Percentiles rank a stretch among this genome's conserved stretches.
phyloP scores from a whole-genome alignment of 116 monocot species.

The Posidonia oceanica region DNA sequence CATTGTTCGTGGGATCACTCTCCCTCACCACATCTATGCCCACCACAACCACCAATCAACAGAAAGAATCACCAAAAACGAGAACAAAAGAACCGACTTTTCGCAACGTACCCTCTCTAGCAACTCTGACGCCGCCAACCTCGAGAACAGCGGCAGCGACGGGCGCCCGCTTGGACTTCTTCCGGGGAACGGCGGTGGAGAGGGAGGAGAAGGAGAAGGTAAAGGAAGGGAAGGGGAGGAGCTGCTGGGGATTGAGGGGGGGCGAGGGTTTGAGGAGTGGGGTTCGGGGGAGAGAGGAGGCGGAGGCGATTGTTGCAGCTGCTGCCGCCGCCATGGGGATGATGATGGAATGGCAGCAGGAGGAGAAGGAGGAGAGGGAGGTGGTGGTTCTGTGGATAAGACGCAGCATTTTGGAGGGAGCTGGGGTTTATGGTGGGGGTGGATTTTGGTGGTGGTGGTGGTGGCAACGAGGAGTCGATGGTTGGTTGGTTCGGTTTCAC shows the following conservation, averaged over 20 bases:
- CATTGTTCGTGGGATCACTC: constrained; percentile 75
- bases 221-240: not conserved
- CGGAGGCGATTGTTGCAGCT: not conserved
- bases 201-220: not conserved
- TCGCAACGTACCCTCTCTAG: constrained; percentile 45
- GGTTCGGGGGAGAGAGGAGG: too few species aligned
- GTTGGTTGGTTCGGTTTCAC: not conserved
- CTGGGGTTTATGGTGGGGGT: not conserved
- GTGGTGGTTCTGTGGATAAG: not conserved
- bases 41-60: constrained; percentile 1
- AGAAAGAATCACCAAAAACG: not conserved
- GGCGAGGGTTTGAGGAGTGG: not conserved
- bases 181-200: not conserved
- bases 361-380: not conserved
- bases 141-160: constrained; percentile 43
- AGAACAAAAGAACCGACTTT: constrained; percentile 2
- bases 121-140: constrained; percentile 68
- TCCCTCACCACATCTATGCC: constrained; percentile 84
- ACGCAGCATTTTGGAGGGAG: not conserved
- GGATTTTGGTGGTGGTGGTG: not conserved
- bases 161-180: constrained; percentile 2
- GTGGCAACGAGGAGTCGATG: not conserved
- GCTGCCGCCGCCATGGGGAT: not conserved
- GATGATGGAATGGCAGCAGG: not conserved
- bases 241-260: not conserved